phyloP scores from a whole-genome alignment of 768 basidiomycete species.

The Cyathus striatus region DNA sequence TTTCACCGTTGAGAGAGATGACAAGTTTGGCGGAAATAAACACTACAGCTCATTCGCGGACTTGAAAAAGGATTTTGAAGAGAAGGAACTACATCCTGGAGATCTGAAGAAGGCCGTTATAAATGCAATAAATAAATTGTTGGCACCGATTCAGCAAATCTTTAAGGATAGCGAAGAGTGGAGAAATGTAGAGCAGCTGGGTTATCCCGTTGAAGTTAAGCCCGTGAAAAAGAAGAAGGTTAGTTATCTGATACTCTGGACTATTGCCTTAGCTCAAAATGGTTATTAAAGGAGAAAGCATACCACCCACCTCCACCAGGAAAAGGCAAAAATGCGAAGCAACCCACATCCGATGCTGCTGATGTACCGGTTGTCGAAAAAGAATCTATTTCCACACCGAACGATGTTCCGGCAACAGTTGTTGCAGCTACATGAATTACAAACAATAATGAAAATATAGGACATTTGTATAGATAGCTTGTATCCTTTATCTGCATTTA shows the following conservation, averaged over 20 bases:
- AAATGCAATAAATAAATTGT: conserved; percentile 64
- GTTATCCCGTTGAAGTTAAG: conserved; percentile 77
- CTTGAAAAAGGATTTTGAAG: conserved; percentile 70
- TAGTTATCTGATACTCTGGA: too few relatives aligned
- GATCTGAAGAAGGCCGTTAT: conserved; percentile 82
- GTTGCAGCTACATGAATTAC: too few relatives aligned
- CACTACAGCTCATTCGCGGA: conserved; percentile 69
- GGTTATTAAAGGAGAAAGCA: conserved; percentile 56
- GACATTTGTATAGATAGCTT: too few relatives aligned
- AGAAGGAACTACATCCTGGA: conserved; percentile 78
- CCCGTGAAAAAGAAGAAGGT: conserved; percentile 59
- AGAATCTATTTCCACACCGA: too few relatives aligned
- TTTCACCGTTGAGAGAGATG: conserved; percentile 73
- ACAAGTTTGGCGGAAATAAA: conserved; percentile 74
- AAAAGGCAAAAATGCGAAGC: conserved; percentile 56
- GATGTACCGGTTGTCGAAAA: neutral
- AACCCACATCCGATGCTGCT: conserved; percentile 1
- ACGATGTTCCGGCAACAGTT: too few relatives aligned
- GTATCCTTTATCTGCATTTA: too few relatives aligned
- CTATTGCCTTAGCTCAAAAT: too few relatives aligned
- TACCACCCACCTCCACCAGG: conserved; percentile 84
- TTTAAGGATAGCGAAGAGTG: conserved; percentile 80
- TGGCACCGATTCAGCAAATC: conserved; percentile 76
- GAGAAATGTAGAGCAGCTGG: conserved; percentile 68
- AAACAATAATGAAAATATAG: too few relatives aligned